Evolutionary conservation across 495 filamentous ascomycete species (phyloP), one percentile per base, ranked within the genome.

Genomic region (Viridothelium virens): DNA sequence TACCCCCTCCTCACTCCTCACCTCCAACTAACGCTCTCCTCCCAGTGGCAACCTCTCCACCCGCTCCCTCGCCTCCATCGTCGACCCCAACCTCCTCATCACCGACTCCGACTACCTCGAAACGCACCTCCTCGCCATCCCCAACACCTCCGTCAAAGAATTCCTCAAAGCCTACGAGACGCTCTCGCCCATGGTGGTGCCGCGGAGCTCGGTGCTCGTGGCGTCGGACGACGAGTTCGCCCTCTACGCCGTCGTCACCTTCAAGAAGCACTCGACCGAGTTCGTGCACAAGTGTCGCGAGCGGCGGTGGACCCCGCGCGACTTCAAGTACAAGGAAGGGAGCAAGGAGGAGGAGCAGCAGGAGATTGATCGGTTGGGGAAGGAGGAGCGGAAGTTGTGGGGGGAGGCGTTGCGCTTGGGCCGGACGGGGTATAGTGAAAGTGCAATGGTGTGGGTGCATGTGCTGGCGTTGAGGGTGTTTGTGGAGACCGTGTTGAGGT

Each of bases 91-190:
- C 3, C 76, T 87, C 65, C 82, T 97, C 44, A 84, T 97, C 65
- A 89, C 89, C 72, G 84, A 95, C 73, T 96, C 91, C 53, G 95
- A 98, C 79, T 97, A 96, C 79, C 85, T 98, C 70, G 91, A 96
- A 78, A 96, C 92, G 25, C 92, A 96, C 72, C 85, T 98, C 11
- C 79, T 97, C 69, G 94, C 88, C 37, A 90, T 98, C 3, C 94
- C 94, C 2, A 84, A 82, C 18, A 83, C 83, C 68, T 79, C 86
- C 64, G 82, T 85, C 65, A 96, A 95, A 74, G 91, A 97, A 25
- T 98, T 94, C 74, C 79, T 95, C 47, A 87, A 87, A 74, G 85
- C 81, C 67, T 98, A 98, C 78, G 95, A 97, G 75, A 91, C 91
- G 7, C 77, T 97, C 36, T 77, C 88, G 1, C 86, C 88, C 38